phyloP scores from a whole-genome alignment of 2,329 filamentous ascomycete genomes.

The Trichoderma cornu-damae region DNA sequence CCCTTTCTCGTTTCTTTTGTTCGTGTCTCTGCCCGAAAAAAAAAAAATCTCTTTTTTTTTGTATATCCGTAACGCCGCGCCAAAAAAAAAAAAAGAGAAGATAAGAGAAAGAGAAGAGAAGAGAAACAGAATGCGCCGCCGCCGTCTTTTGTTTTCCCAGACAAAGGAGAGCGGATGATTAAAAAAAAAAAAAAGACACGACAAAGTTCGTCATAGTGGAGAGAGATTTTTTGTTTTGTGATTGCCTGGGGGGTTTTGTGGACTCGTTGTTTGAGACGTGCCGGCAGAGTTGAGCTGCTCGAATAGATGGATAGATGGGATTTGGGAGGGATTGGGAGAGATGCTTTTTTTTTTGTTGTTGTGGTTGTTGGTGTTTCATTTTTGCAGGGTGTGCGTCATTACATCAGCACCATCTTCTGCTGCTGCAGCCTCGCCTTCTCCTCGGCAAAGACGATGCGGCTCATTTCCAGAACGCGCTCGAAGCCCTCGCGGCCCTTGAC shows the following conservation, averaged over 20 bases:
- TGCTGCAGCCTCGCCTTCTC: conserved; percentile 59
- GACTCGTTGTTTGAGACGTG: neutral
- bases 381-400: neutral
- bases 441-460: conserved; percentile 83
- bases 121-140: neutral
- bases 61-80: conserved; percentile 10
- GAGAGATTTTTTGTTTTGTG: conserved; percentile 8
- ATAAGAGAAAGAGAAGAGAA: neutral
- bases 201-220: conserved; percentile 9
- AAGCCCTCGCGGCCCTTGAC: conserved; percentile 88
- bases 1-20: neutral
- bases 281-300: neutral
- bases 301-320: neutral
- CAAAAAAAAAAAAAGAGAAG: neutral
- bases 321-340: neutral
- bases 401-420: conserved; percentile 18
- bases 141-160: conserved; percentile 5
- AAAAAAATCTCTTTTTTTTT: neutral
- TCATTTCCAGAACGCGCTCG: conserved; percentile 91
- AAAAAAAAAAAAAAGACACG: too few species aligned
- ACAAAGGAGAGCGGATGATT: conserved; percentile 2
- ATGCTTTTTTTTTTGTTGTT: too few species aligned
- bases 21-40: conserved; percentile 4
- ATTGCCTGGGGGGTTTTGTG: neutral
- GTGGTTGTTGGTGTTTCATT: neutral